Evolutionary conservation across 2,329 filamentous ascomycete genomes (phyloP), one percentile per base, ranked within the genome.

Genomic region (Byssoonygena ceratinophila): DNA sequence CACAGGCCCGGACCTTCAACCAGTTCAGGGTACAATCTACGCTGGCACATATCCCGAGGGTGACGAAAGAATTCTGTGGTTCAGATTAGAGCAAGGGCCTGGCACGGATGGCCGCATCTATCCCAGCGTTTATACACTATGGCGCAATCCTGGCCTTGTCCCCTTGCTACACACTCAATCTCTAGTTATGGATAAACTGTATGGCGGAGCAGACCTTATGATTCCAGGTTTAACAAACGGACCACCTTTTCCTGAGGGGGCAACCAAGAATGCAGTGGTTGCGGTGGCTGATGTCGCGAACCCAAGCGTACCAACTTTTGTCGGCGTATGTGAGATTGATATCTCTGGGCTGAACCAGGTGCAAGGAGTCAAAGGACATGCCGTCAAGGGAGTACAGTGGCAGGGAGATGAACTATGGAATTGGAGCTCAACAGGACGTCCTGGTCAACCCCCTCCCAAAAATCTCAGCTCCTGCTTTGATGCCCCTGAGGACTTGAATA

Each of bases 361-460:
- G 4, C 76, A 78, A 60, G 81, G 82, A 0, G 70, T 73, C 12
- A 83, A 80, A 61, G 82, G 82, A 0, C 77, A 80, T 66, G 82
- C 82, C 1, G 80, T 85, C 8, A 74, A 78, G 57, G 81, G 78
- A 3, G 68, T 84, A 46, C 82, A 85, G 61, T 85, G 82, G 82
- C 74, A 76, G 55, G 81, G 82, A 1, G 82, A 85, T 66, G 82
- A 85, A 66, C 62, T 84, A n/a, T 85, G 81, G 80, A 71, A 71
- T 3, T 83, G 79, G 77, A 81, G 75, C 59, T 70, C 74, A 29
- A 71, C 69, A 25, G 77, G 74, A 4, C 75, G 72, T 54, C 71
- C 76, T 16, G 81, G 79, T 8, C 67, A 68, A 36, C 66, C 73
- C 14, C 69, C 76, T 11, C 81, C 81, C 0, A 74, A 75, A 25